These are phyloP conservation scores for Thraustotheca clavata DNA, from an alignment of 352 stramenopile genomes.

Conservation along the genomic window DNA sequence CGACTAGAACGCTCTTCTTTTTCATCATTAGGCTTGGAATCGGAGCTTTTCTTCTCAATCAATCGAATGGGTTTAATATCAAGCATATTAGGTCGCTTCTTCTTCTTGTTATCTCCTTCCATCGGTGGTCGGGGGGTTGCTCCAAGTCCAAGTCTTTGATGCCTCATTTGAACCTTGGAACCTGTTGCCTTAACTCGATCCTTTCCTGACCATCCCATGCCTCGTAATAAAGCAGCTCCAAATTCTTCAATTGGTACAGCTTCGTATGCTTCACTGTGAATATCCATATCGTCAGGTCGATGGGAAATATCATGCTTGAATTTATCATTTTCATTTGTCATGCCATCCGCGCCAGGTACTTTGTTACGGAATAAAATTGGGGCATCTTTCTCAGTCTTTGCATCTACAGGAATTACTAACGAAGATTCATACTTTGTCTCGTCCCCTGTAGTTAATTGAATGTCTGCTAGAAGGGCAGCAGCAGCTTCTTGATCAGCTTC, in stretches of 20 bases:
- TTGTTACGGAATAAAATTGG: constrained; percentile 70
- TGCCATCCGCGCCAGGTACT: constrained; percentile 50
- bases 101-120: constrained; percentile 37
- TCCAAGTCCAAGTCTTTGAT: constrained; percentile 89
- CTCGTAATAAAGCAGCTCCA: constrained; percentile 90
- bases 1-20: background rate
- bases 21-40: background rate
- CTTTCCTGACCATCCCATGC: constrained; percentile 95
- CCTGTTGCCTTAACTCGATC: constrained; percentile 27
- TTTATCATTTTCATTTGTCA: constrained; percentile 71
- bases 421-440: constrained; percentile 2
- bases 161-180: constrained; percentile 56
- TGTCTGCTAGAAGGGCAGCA: constrained; percentile 10
- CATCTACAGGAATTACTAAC: constrained; percentile 52
- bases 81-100: background rate
- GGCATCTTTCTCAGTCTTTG: constrained; percentile 23
- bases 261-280: constrained; percentile 81
- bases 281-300: constrained; percentile 70
- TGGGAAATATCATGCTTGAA: constrained; percentile 74
- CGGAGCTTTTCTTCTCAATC: background rate
- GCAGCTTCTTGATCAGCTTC: background rate
- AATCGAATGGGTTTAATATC: constrained; percentile 7
- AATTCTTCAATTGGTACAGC: constrained; percentile 91
- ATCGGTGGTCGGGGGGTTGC: constrained; percentile 67
- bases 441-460: background rate